Evolutionary conservation across 139 green algal species (phyloP), one percentile per base, ranked within the genome.

Genomic region (Marvania coccoides): DNA sequence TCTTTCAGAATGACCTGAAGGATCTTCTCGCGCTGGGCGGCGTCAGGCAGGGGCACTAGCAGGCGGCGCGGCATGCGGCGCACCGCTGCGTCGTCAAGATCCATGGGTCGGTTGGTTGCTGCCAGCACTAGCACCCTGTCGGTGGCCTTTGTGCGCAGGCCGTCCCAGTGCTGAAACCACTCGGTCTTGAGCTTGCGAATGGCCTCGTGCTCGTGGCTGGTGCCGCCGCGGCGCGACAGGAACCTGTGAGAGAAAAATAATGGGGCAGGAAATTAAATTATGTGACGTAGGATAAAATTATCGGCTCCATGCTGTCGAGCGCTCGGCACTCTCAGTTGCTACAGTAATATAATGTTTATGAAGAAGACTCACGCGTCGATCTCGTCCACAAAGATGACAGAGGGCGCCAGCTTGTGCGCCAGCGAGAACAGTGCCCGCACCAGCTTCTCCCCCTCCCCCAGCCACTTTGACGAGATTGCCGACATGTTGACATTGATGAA

Each of bases 351-450:
- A n/a, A n/a, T n/a, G n/a, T n/a, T n/a, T n/a, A n/a, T n/a, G n/a
- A n/a, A n/a, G n/a, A n/a, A n/a, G n/a, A n/a, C n/a, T n/a, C n/a
- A n/a, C 3, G 92, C 91, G 60, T 99, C 94, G 23, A 99, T 91
- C 80, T 99, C 94, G 68, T 99, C 93, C 46, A 99, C 89, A 76
- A 99, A 99, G 39, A 99, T 90, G 63, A 99, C 85, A 67, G 86
- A 95, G 8, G 93, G 90, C 9, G 77, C 63, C 9, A 90, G 70
- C 75, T 90, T 88, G 70, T 76, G 69, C 1, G 83, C 83, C 47
- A 90, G 58, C 1, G 63, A 73, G 71, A 90, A 90, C 36, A 90
- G 67, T 1, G 83, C 83, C 10, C 63, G 15, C 29, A 66, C 58
- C 7, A 66, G 33, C 12, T 29, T 9, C 31, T 66, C 58, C 30